Evolutionary conservation across 768 basidiomycete genomes (phyloP).

Genomic region (Chalciporus piperatus): DNA sequence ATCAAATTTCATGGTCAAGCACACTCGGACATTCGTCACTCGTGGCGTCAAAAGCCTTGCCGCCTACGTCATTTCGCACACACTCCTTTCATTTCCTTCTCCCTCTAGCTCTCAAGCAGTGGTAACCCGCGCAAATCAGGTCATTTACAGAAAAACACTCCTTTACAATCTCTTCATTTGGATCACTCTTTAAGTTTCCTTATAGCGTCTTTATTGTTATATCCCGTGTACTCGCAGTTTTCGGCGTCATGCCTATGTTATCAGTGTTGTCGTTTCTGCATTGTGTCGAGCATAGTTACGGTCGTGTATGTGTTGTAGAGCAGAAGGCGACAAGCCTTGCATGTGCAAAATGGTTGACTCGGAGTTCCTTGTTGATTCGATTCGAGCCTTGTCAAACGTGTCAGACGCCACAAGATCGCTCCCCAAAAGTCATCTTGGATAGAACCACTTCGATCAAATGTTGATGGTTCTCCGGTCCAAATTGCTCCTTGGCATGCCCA

Average conservation of each 20-base stretch:
- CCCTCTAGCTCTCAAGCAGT: neutral
- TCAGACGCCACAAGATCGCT: neutral
- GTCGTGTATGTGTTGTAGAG: slow-evolving; percentile 20
- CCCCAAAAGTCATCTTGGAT: neutral
- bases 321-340: slow-evolving; percentile 6
- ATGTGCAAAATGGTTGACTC: neutral
- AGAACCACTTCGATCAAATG: too few relatives aligned
- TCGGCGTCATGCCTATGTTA: slow-evolving; percentile 7
- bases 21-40: slow-evolving; percentile 4
- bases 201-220: slow-evolving; percentile 11
- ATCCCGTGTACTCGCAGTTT: neutral
- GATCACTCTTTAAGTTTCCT: slow-evolving; percentile 10
- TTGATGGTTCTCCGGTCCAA: neutral
- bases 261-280: slow-evolving; percentile 11
- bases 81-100: neutral
- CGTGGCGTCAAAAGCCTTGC: slow-evolving; percentile 4
- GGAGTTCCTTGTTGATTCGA: slow-evolving; percentile 3
- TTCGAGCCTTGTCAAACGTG: neutral
- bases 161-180: slow-evolving; percentile 11
- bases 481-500: neutral
- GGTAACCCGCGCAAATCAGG: neutral
- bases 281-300: slow-evolving; percentile 7
- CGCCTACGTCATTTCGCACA: slow-evolving; percentile 4
- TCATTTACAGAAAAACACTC: slow-evolving; percentile 11
- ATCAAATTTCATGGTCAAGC: slow-evolving; percentile 3